Evolutionary conservation across 2,329 filamentous ascomycete species (phyloP), one percentile per base, ranked within the genome.

Genomic region (Alternaria atra): DNA sequence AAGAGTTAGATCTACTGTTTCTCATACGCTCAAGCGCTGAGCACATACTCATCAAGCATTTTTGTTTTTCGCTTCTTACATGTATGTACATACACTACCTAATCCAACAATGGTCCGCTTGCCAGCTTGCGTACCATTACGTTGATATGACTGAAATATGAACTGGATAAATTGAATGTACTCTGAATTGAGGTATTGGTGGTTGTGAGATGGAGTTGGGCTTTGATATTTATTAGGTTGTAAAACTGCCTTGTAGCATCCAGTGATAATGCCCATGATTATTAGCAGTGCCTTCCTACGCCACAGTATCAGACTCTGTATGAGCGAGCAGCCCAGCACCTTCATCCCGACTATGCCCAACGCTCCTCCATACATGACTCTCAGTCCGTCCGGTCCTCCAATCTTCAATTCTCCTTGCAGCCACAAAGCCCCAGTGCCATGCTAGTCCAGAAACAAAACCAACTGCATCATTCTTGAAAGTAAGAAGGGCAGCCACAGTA

Each of bases 391-490:
- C 58, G 17, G 66, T 71, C 29, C 66, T 68, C 74, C 71, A 71
- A 6, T 65, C 67, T 27, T 74, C 68, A 3, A 76, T 30, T 20
- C 62, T 61, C 23, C 64, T 65, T 20, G 71, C 75, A 50, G 40
- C 62, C 34, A 60, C 65, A 39, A 93, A 91, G 0, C 88, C 87
- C 80, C 86, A 90, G 78, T 94, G 88, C 76, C 93, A 96, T 4
- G 91, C 76, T 84, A 97, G 86, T 0, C 94, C 94, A 0, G 90
- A 92, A 13, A 91, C 61, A 71, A 97, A 97, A 0, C 94, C 94
- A 6, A 97, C 86, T 0, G 90, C 93, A 79, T 97, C 94, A 73
- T 97, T 98, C 77, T 89, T 91, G 72, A 97, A 97, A 0, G 92
- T 93, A 51, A 98, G 79, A 55, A 97, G 85, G 3, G 90, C 86